Evolutionary conservation across 345 rosid genomes (phyloP), one percentile per base, ranked within the genome.

Genomic region (Schrenkiella parvula): DNA sequence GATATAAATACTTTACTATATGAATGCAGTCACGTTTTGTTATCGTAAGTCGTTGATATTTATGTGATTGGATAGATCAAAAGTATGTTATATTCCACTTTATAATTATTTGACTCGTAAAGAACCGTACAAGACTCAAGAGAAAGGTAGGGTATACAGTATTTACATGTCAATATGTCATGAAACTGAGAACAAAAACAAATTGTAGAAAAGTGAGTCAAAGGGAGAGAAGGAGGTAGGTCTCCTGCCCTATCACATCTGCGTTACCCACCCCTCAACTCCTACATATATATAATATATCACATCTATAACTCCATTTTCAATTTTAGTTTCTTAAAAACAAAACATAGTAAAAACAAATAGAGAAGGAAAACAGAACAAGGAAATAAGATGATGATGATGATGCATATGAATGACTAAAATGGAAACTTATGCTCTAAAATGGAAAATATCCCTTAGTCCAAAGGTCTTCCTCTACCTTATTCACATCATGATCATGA

Each of bases 341-440:
- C 1, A 21, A 72, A 31, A 64, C 56, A 61, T 42, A 60, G 21
- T 42, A 39, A 67, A 46, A 58, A 51, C 47, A 48, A 48, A 46
- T 17, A 4, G 23, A 25, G 17, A 11, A 25, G 64, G 22, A 31
- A 63, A 64, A 48, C 31, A 37, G 2, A 14, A 59, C 29, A 64
- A 34, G 35, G 25, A 37, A 13, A 6, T 37, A 39, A 39, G 13
- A 73, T 9, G 57, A 56, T 48, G 65, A 51, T 46, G 42, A 56
- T 59, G 39, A 76, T 63, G 54, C 75, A 76, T 48, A 48, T 21
- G 61, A 64, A 39, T 70, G 25, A 64, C 80, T 70, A 54, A 70
- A 46, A 70, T 64, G 80, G 80, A 70, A 76, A 70, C 4, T 22
- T 47, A 38, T 76, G 75, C 66, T 70, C 44, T 55, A n/a, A 29